Evolutionary conservation across 2,329 filamentous ascomycete genomes (phyloP).

Genomic region (Aspergillus aculeatus): DNA sequence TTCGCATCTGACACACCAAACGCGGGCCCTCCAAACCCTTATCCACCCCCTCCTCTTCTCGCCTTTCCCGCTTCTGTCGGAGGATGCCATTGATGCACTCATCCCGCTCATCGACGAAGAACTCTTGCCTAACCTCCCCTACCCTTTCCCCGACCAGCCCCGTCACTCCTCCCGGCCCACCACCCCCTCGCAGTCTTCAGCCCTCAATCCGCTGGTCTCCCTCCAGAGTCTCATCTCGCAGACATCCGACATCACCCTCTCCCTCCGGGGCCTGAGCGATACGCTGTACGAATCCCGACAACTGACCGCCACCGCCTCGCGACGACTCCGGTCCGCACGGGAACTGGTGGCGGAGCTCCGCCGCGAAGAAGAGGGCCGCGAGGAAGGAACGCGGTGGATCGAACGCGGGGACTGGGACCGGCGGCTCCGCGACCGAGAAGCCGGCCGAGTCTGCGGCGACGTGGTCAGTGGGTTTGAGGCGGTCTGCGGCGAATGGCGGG

Average conservation of each 20-base stretch:
- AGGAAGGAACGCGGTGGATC: conserved; percentile 81
- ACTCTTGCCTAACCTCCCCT: conserved; percentile 53
- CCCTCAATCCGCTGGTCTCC: conserved; percentile 58
- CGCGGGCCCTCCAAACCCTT: conserved; percentile 58
- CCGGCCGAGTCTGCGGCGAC: conserved; percentile 77
- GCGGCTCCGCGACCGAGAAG: conserved; percentile 72
- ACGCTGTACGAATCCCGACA: conserved; percentile 93
- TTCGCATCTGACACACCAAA: conserved; percentile 61
- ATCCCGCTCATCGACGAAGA: conserved; percentile 56
- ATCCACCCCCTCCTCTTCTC: conserved; percentile 60
- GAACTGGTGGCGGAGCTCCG: conserved; percentile 84
- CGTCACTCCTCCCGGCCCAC: conserved; percentile 28
- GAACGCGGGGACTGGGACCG: conserved; percentile 80
- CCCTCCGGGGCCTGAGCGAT: conserved; percentile 82
- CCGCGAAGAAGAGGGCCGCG: conserved; percentile 75
- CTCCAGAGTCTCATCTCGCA: conserved; percentile 67
- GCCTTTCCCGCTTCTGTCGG: conserved; percentile 52
- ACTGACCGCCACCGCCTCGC: conserved; percentile 75
- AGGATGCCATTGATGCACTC: conserved; percentile 56
- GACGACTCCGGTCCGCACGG: conserved; percentile 75
- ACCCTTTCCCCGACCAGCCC: conserved; percentile 37
- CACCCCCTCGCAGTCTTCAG: conserved; percentile 31
- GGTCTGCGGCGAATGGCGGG: conserved; percentile 80
- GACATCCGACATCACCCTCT: conserved; percentile 72
- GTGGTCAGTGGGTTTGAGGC: conserved; percentile 92